Evolutionary conservation across 2,329 filamentous ascomycete genomes (phyloP), one percentile per base, ranked within the genome.

Genomic region (Diaporthe vexans): DNA sequence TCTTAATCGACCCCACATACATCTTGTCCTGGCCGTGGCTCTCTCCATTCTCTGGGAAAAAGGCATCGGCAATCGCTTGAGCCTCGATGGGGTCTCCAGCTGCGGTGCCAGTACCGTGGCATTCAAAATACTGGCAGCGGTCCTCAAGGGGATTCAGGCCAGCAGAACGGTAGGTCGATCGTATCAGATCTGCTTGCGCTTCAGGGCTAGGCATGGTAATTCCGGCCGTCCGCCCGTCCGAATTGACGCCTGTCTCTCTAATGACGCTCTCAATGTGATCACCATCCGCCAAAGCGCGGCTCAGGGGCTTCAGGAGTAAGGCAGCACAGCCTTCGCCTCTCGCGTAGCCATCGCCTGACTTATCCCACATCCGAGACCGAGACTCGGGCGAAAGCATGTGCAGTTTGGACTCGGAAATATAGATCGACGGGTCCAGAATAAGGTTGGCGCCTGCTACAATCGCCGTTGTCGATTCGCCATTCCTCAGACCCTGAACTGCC

Each of bases 311-410:
- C 2, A 90, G 76, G 1, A 89, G 74, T 0, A 90, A 37, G 4
- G 84, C 81, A 0, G 82, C 86, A 21, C 86, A 77, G 3, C 88
- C 89, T 76, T 90, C 88, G 5, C 87, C 88, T 88, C 73, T 87
- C 82, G 83, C 86, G 76, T 90, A 90, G 0, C 88, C 89, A 73
- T 88, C 88, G 10, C 78, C 78, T 0, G 51, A 54, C 10, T 79
- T 77, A 75, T 89, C 88, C 79, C 85, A 88, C 76, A 83, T 83
- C 26, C 82, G 81, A 85, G 81, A 85, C 58, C 79, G 80, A 0
- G 83, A 82, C 1, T 81, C 78, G 3, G 82, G 81, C 29, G 82
- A 84, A 1, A 86, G 77, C 79, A 85, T 84, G 48, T 81, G 79
- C 11, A 85, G 76, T 46, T 82, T 83, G 10, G 79, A 81, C 74